Conservation (phyloP, 164 flowering plant genomes). For the Amborella trichopoda region DNA sequence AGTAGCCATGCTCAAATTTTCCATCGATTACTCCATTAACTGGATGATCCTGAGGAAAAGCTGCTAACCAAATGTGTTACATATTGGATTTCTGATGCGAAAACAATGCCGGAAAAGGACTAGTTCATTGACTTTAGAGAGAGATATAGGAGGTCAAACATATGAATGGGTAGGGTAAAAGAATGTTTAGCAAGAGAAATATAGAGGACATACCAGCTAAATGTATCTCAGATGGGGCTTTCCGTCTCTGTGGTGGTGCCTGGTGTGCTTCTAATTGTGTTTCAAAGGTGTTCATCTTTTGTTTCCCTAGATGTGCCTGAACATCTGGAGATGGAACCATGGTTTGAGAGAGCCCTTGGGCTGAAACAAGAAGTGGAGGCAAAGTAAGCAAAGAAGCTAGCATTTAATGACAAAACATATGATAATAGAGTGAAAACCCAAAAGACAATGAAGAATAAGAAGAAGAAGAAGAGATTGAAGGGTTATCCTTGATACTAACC, state of each 20-base stretch:
- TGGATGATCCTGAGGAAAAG: constrained; percentile 18
- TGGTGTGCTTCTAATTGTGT: too few relatives aligned
- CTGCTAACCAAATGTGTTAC: background rate
- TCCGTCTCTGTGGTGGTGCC: too few relatives aligned
- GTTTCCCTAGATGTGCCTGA: too few relatives aligned
- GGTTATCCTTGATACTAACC: constrained; percentile 19
- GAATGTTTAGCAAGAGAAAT: too few relatives aligned
- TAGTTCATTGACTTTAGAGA: background rate
- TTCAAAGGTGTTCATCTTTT: too few relatives aligned
- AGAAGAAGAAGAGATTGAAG: background rate
- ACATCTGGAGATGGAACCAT: too few relatives aligned
- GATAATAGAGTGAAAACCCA: background rate
- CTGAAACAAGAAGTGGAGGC: too few relatives aligned
- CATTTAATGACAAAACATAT: background rate
- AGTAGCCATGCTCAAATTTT: constrained; percentile 69
- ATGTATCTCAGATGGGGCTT: too few relatives aligned
- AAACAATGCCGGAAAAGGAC: background rate
- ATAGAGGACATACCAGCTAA: too few relatives aligned
- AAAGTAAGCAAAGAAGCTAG: too few relatives aligned
- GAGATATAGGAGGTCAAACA: background rate
- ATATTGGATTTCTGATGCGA: background rate
- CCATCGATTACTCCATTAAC: constrained; percentile 74
- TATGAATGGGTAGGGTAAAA: too few relatives aligned
- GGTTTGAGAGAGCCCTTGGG: too few relatives aligned
- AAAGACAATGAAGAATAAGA: background rate